Evolutionary conservation across 306 rosid species (phyloP).

Genomic region (Quercus robur): DNA sequence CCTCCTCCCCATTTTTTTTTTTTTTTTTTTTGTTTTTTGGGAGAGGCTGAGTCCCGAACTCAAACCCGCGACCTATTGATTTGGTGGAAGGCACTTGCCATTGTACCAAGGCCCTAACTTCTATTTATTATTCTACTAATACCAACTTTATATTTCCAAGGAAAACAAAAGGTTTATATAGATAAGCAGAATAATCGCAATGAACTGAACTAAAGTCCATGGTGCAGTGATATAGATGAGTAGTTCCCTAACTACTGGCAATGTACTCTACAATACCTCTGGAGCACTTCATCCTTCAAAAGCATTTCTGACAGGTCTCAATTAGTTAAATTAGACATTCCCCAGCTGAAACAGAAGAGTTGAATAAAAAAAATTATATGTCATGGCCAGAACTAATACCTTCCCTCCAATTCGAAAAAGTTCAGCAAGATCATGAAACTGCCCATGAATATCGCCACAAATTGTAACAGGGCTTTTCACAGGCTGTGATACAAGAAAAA

Average conservation of each 20-base stretch:
- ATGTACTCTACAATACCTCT: slow-evolving; percentile 33
- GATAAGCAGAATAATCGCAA: neutral
- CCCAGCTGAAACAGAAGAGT: slow-evolving; percentile 34
- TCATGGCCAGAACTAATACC: slow-evolving; percentile 57
- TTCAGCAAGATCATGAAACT: slow-evolving; percentile 98
- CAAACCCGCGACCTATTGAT: too few species aligned
- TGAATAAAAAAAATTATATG: slow-evolving; percentile 30
- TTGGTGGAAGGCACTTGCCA: too few species aligned
- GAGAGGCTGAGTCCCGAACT: too few species aligned
- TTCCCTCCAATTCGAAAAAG: slow-evolving; percentile 98
- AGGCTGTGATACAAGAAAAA: slow-evolving; percentile 61
- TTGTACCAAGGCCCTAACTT: too few species aligned
- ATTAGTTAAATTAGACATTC: slow-evolving; percentile 41
- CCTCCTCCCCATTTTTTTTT: too few species aligned
- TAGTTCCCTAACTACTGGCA: slow-evolving; percentile 27
- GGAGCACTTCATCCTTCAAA: slow-evolving; percentile 38
- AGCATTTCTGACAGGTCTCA: slow-evolving; percentile 37
- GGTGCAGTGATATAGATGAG: slow-evolving; percentile 18
- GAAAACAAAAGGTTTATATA: neutral
- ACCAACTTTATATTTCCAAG: neutral
- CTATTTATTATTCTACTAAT: too few species aligned
- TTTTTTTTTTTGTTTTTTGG: too few species aligned
- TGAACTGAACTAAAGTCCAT: neutral
- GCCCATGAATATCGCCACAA: slow-evolving; percentile 99
- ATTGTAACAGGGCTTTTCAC: slow-evolving; percentile 99